These are phyloP conservation scores for Pseudogymnoascus sp. DNA, from an alignment of 2,329 filamentous ascomycete species.

Conservation along the genomic window DNA sequence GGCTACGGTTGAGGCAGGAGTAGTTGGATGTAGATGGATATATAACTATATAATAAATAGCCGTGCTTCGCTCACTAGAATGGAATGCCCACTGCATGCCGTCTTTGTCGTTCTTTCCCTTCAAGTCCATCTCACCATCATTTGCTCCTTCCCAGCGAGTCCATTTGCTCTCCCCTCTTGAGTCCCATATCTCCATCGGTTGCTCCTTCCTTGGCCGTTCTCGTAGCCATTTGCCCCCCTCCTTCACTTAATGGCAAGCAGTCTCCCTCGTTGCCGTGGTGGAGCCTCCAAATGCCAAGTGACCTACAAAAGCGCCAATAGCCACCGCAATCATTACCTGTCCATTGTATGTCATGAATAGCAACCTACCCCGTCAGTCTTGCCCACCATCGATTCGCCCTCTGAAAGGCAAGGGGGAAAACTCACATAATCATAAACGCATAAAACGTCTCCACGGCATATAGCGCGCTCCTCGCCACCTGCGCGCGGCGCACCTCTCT, in stretches of 20 bases:
- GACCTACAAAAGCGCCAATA: slow-evolving; percentile 81
- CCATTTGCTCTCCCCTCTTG: neutral
- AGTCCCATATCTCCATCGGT: neutral
- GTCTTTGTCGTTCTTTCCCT: neutral
- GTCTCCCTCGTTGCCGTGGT: slow-evolving; percentile 72
- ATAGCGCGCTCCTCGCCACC: slow-evolving; percentile 72
- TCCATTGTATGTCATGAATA: slow-evolving; percentile 99
- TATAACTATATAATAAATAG: neutral
- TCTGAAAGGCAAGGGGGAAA: neutral
- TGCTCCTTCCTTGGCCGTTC: neutral
- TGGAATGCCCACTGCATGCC: neutral
- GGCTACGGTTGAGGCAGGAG: too few relatives aligned
- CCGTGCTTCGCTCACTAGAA: neutral
- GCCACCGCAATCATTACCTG: slow-evolving; percentile 93
- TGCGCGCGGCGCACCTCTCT: slow-evolving; percentile 60
- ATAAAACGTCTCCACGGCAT: slow-evolving; percentile 93
- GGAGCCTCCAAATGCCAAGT: slow-evolving; percentile 67
- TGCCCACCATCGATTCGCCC: neutral
- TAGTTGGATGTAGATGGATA: neutral
- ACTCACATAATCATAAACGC: slow-evolving; percentile 99
- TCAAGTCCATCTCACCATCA: neutral
- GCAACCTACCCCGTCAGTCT: slow-evolving; percentile 52
- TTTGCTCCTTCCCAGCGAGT: neutral
- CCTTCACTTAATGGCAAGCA: slow-evolving; percentile 69
- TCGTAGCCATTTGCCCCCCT: neutral